Percentiles rank a stretch among this genome's conserved stretches.
Conservation (phyloP, 305 asterid species). For the Rubia tinctorum region DNA sequence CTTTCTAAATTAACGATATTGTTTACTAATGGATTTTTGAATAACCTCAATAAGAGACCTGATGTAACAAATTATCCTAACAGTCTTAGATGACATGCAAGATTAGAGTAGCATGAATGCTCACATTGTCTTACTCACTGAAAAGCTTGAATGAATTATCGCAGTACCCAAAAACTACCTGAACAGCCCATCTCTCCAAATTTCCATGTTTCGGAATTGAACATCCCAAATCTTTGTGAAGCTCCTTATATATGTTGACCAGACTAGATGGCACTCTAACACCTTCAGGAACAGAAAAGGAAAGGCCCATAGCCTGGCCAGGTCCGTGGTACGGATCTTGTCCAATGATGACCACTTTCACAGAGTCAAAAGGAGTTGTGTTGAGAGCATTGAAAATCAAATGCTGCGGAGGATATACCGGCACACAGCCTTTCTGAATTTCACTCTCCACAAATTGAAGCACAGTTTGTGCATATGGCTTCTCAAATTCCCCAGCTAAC, state of each 20-base stretch:
- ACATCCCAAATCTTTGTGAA: conserved; percentile 78
- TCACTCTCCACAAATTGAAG: conserved; percentile 65
- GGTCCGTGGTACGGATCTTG: conserved; percentile 99
- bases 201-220: conserved; percentile 78
- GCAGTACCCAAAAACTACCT: conserved; percentile 41
- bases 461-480: conserved; percentile 65
- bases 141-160: conserved; percentile 13
- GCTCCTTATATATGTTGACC: conserved; percentile 85
- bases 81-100: not conserved
- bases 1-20: not conserved
- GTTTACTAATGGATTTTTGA: not conserved
- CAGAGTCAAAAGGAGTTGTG: conserved; percentile 70
- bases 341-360: conserved; percentile 92
- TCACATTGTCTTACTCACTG: not conserved
- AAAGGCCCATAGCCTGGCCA: conserved; percentile 99
- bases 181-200: conserved; percentile 91
- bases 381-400: conserved; percentile 84
- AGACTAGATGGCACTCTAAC: conserved; percentile 91
- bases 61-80: not conserved
- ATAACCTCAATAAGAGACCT: not conserved
- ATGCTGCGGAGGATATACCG: conserved; percentile 89
- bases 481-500: conserved; percentile 67
- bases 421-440: conserved; percentile 43
- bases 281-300: conserved; percentile 90
- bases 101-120: not conserved